Evolutionary conservation across 108 stramenopile genomes (phyloP), one percentile per base, ranked within the genome.

Genomic region (Skeletonema potamos): DNA sequence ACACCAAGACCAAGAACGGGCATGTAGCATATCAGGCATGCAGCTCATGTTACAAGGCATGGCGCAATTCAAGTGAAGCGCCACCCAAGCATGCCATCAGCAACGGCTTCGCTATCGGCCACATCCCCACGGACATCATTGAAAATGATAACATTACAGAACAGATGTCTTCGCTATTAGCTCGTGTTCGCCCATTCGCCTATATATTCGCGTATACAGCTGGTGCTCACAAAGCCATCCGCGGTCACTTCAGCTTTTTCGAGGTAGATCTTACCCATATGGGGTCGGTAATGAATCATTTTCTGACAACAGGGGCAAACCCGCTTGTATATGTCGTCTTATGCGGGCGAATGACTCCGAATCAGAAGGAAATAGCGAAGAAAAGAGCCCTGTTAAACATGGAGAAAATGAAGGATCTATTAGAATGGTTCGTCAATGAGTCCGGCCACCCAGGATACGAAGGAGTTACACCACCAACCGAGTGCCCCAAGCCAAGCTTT

Each of bases 341-440:
- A 41, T 41, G 39, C 9, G 39, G 39, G 13, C 39, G 39, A 41
- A 41, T 41, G 39, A 41, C 39, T n/a, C 39, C 15, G 13, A n/a
- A 15, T 2, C 39, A 41, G 39, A 41, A 41, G 39, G 39, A 41
- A 41, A 2, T 41, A 41, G 39, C 9, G 15, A 41, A 41, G 9
- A 13, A 41, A 41, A 41, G 15, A 41, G 39, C 39, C 7, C 7
- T 7, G 1, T 8, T 41, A 2, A 2, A 41, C 39, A n/a, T 15
- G 9, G 13, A 41, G 39, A 41, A 41, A 41, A n/a, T n/a, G n/a
- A 37, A 9, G 36, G 10, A 37, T 2, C 6, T 37, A 9, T 37
- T 76, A 34, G 37, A 28, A 11, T 76, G 66, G 66, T 76, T 76
- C 43, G 17, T 56, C 20, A 62, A 76, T 8, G 61, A 62, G 34